Conservation (phyloP, 495 filamentous ascomycete genomes). For the Clohesyomyces aquaticus region DNA sequence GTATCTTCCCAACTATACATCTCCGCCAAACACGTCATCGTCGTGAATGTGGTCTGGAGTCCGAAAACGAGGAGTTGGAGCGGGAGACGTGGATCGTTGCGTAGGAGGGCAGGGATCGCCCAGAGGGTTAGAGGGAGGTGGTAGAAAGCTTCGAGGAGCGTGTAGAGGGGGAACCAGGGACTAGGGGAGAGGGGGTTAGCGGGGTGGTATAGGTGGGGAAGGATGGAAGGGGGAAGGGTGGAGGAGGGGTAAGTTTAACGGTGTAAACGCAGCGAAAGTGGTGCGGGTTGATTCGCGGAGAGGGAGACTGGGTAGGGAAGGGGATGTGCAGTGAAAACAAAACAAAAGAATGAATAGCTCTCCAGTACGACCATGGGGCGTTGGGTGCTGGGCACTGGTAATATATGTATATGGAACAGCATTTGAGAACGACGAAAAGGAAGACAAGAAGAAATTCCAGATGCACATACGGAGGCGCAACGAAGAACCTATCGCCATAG, state of each 20-base stretch:
- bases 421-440: slow-evolving; percentile 7
- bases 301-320: too few relatives aligned
- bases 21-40: slow-evolving; percentile 67
- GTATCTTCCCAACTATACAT: slow-evolving; percentile 51
- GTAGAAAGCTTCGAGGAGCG: slow-evolving; percentile 70
- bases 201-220: slow-evolving; percentile 9
- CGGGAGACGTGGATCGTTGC: slow-evolving; percentile 59
- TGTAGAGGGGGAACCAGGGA: slow-evolving; percentile 71
- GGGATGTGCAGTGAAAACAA: too few relatives aligned
- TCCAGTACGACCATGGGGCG: too few relatives aligned
- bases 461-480: slow-evolving; percentile 54
- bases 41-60: slow-evolving; percentile 71
- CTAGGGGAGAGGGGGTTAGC: slow-evolving; percentile 16
- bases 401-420: slow-evolving; percentile 3
- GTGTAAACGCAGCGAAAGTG: background rate
- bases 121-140: slow-evolving; percentile 71
- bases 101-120: slow-evolving; percentile 57
- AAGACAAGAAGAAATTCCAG: slow-evolving; percentile 8
- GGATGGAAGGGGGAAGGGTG: slow-evolving; percentile 1
- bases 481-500: slow-evolving; percentile 79
- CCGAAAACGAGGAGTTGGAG: slow-evolving; percentile 73
- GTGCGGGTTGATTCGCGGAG: background rate
- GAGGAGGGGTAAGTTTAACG: background rate
- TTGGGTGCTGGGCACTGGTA: too few relatives aligned
- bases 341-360: too few relatives aligned